These are phyloP conservation scores for Cnidoscolus chayamansa DNA, from an alignment of 441 rosid genomes.

Conservation along the genomic window DNA sequence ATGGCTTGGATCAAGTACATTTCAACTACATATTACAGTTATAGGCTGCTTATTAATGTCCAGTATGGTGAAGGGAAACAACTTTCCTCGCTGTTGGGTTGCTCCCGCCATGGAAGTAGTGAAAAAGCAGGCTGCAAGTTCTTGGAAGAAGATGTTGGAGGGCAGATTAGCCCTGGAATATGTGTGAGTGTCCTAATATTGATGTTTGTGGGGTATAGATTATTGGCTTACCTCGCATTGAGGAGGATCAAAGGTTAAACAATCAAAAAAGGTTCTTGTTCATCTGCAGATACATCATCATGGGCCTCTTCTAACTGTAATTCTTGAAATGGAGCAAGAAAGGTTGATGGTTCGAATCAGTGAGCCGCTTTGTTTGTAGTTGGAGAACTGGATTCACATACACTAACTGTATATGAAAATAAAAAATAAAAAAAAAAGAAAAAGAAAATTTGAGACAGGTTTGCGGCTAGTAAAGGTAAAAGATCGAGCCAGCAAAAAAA, in stretches of 20 bases:
- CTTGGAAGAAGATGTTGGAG: constrained; percentile 58
- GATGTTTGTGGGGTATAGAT: constrained; percentile 78
- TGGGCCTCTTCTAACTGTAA: constrained; percentile 23
- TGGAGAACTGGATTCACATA: not conserved
- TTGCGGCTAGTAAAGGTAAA: not conserved
- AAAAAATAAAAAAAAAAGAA: not conserved
- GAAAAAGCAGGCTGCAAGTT: constrained; percentile 46
- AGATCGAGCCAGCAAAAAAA: not conserved
- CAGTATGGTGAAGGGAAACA: constrained; percentile 60
- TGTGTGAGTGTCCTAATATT: constrained; percentile 44
- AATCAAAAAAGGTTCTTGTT: not conserved
- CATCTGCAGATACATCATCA: not conserved
- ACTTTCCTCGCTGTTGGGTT: constrained; percentile 43
- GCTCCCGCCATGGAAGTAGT: constrained; percentile 23
- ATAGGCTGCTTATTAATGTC: constrained; percentile 50
- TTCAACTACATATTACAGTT: constrained; percentile 69
- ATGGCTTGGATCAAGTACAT: constrained; percentile 74
- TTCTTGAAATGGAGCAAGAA: constrained; percentile 16
- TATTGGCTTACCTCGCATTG: constrained; percentile 74
- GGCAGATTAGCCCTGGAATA: constrained; percentile 48
- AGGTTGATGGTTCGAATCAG: not conserved
- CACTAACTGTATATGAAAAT: not conserved
- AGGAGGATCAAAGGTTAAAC: constrained; percentile 46
- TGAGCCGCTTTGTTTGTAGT: not conserved
- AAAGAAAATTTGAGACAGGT: not conserved